Percentiles rank a stretch among this genome's conserved stretches.
Conservation (phyloP, 2,329 filamentous ascomycete genomes). For the Plectosphaerella sp. region DNA sequence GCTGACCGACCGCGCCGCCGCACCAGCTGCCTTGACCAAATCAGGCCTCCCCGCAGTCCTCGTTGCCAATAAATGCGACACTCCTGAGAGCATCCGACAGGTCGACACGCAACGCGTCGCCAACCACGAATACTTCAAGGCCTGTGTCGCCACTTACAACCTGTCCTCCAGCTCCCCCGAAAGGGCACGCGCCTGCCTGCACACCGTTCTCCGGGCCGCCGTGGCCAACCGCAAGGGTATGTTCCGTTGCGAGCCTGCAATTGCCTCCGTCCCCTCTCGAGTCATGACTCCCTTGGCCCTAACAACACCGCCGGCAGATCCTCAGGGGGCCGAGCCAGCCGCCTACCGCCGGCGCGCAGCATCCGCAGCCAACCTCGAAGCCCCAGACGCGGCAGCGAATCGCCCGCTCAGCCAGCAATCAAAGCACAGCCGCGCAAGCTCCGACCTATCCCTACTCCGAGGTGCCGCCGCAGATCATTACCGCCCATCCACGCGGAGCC, state of each 20-base stretch:
- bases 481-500: constrained; percentile 28
- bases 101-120: constrained; percentile 64
- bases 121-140: constrained; percentile 58
- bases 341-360: constrained; percentile 51
- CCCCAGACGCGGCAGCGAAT: constrained; percentile 42
- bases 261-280: background rate
- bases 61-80: constrained; percentile 87
- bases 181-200: constrained; percentile 70
- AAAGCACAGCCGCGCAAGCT: constrained; percentile 67
- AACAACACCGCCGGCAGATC: constrained; percentile 6
- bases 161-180: constrained; percentile 67
- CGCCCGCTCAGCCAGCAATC: constrained; percentile 56
- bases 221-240: constrained; percentile 66
- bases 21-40: constrained; percentile 66
- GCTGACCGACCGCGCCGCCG: constrained; percentile 13
- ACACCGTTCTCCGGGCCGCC: constrained; percentile 68
- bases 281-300: background rate
- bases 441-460: constrained; percentile 60
- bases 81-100: constrained; percentile 63
- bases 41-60: constrained; percentile 72
- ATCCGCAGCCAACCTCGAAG: constrained; percentile 58
- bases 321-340: constrained; percentile 27
- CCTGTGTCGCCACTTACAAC: constrained; percentile 69
- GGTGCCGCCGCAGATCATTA: constrained; percentile 41
- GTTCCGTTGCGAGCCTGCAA: constrained; percentile 20